A percentile compares a stretch with the other conserved stretches of the same genome.
phyloP scores from a whole-genome alignment of 306 rosid species.

The Quillaja saponaria region DNA sequence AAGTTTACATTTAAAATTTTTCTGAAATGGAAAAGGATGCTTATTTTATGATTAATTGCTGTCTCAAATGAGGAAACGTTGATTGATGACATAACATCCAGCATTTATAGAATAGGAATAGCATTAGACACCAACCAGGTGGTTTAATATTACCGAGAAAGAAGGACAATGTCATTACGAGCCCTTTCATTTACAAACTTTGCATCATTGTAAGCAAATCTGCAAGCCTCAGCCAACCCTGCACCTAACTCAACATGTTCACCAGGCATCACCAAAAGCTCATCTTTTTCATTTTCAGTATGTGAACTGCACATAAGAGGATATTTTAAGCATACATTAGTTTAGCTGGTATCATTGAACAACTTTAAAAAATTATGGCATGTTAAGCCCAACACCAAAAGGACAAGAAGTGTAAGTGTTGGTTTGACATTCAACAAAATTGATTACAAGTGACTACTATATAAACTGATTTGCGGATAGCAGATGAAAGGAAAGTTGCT shows the following conservation, averaged over 20 bases:
- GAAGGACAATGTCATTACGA: slow-evolving; percentile 66
- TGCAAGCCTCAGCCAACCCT: slow-evolving; percentile 75
- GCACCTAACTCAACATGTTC: slow-evolving; percentile 35
- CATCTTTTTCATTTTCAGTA: slow-evolving; percentile 51
- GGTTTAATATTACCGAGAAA: slow-evolving; percentile 69
- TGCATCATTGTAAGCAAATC: slow-evolving; percentile 69
- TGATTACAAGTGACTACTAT: not conserved
- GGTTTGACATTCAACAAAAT: slow-evolving; percentile 20
- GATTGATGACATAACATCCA: slow-evolving; percentile 2
- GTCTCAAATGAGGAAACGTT: not conserved
- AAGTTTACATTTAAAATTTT: too few relatives aligned
- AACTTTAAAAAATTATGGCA: not conserved
- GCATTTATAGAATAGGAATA: slow-evolving; percentile 21
- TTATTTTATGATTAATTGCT: not conserved
- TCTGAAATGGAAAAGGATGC: not conserved
- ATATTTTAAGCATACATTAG: slow-evolving; percentile 28
- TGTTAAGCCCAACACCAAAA: slow-evolving; percentile 16
- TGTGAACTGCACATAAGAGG: slow-evolving; percentile 44
- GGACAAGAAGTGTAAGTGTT: slow-evolving; percentile 20
- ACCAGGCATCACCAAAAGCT: slow-evolving; percentile 20
- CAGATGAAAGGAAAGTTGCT: slow-evolving; percentile 13
- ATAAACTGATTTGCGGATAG: not conserved
- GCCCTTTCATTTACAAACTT: slow-evolving; percentile 77
- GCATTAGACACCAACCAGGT: slow-evolving; percentile 21
- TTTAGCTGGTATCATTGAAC: not conserved